Evolutionary conservation across 2,329 filamentous ascomycete genomes (phyloP).

Genomic region (Ilyonectria mors-panacis): DNA sequence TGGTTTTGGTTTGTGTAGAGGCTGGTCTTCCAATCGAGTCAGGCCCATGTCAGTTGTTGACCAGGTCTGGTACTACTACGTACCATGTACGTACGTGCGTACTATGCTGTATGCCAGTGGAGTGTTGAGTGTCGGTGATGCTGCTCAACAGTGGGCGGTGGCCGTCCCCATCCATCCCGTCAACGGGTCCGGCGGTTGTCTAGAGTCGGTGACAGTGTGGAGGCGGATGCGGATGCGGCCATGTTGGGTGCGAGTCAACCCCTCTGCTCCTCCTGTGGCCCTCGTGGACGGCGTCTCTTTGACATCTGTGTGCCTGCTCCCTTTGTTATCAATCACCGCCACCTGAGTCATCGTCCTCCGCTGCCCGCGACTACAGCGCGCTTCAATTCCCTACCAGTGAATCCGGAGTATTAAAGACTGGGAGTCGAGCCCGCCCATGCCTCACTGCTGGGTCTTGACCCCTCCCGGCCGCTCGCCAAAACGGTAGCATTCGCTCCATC

Average conservation of each 20-base stretch:
- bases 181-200: background rate
- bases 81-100: background rate
- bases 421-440: background rate
- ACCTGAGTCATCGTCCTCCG: background rate
- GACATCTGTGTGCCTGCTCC: background rate
- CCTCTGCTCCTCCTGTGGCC: constrained; percentile 14
- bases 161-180: background rate
- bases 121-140: background rate
- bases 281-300: background rate
- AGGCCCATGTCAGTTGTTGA: background rate
- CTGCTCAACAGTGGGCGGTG: background rate
- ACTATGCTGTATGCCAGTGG: background rate
- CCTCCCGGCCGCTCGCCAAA: background rate
- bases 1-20: background rate
- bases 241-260: constrained; percentile 25
- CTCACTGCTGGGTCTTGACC: background rate
- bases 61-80: background rate
- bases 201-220: constrained; percentile 11
- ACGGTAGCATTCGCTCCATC: constrained; percentile 26
- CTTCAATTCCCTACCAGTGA: background rate
- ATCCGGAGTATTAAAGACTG: background rate
- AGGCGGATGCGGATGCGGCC: constrained; percentile 12
- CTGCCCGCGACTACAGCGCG: background rate
- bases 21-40: background rate
- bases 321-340: background rate